Base-by-base conservation (phyloP, 23 red algal genomes). In the Gracilaria domingensis region DNA sequence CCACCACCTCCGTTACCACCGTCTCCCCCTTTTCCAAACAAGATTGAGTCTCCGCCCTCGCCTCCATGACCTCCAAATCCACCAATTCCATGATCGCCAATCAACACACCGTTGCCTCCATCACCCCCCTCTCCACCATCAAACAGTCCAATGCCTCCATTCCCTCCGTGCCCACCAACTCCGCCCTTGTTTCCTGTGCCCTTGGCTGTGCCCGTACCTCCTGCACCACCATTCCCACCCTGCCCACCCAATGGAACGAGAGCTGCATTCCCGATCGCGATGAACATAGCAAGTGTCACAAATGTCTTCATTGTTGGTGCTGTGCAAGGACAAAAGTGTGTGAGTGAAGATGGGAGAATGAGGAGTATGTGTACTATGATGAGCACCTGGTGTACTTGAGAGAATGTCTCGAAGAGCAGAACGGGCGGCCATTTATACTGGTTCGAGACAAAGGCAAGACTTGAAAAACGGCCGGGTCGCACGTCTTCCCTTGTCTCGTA, bases 61-160 rank as follows among this genome's bases (percentile, higher is more conserved):
- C 67, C 67, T 23, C 67, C 67, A 9, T 44, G 7, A 8, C 67
- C 67, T 40, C 67, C 67, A 73, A 73, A 40, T 42, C 67, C 67
- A 12, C 67, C 67, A 73, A 44, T 20, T 21, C 4, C 21, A 44
- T 20, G 20, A 73, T 73, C 67, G 18, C 67, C 67, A 8, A 5
- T 44, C 1, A 73, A 0, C n/a, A 37, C 11, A 23, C 67, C 67
- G 21, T 73, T 42, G 0, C 67, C 67, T 73, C 67, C 67, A 40
- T 23, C 34, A 11, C 67, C 67, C 1, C 67, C 67, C 0, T 37
- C 67, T 3, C 67, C 67, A 4, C 67, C 67, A 23, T 35, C 67
- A 37, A 73, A 40, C 4, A 73, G 20, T 21, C 67, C 67, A 44
- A 29, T 29, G 34, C 67, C 67, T 8, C 67, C 67, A 39, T 73